Evolutionary conservation across 1,139 yeast species (phyloP), one percentile per base, ranked within the genome.

Genomic region (Citeromyces hawaiiensis): DNA sequence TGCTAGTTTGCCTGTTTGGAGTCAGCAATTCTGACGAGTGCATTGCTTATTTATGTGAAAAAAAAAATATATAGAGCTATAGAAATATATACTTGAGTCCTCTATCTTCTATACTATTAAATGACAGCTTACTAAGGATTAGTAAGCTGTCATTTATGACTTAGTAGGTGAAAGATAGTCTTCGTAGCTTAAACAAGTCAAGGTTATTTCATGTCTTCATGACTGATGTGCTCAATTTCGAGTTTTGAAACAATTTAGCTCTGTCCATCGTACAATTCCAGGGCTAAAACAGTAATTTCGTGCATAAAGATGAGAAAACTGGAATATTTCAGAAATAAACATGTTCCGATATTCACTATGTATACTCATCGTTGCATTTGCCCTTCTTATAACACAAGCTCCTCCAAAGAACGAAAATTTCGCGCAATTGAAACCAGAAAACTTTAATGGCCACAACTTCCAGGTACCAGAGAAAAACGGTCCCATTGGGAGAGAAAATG

Each of bases 1-100:
- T 58, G 64, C 68, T 21, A 75, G 83, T 59, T 60, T 81, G 49
- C 74, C 73, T 3, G 43, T 55, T 1, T 21, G 48, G 36, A 42
- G 39, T 18, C 44, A 40, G 14, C 21, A 30, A 18, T 18, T 13
- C n/a, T 19, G 13, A 36, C 14, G 4, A 19, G 21, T 19, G 21
- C 21, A 19, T 19, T 19, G n/a, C n/a, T n/a, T n/a, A n/a, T n/a
- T n/a, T n/a, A n/a, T n/a, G n/a, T n/a, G n/a, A n/a, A n/a, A n/a
- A n/a, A n/a, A n/a, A n/a, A n/a, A n/a, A n/a, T n/a, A n/a, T n/a
- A n/a, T n/a, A n/a, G n/a, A n/a, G n/a, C n/a, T n/a, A n/a, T n/a
- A 19, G 7, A 19, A 19, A 19, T 19, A 19, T 4, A 23, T 9
- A 6, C 27, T 6, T 23, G 27, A 23, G 27, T 19, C 21, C 21